Evolutionary conservation across 1,139 yeast species (phyloP), one percentile per base, ranked within the genome.

Genomic region (Sugiyamaella novakii): DNA sequence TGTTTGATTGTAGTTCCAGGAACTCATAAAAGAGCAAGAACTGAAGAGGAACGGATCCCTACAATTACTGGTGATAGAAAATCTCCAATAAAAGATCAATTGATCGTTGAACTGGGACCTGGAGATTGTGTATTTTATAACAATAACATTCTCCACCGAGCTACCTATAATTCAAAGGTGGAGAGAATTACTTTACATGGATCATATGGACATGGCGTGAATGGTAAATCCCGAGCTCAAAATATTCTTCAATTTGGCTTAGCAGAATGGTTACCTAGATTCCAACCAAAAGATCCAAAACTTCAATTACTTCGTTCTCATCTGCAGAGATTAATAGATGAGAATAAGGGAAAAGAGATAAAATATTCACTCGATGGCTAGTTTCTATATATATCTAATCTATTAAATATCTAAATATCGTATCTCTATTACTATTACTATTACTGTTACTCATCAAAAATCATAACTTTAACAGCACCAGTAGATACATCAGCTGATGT

Each of bases 391-490:
- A 37, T 8, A 22, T 27, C 14, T 19, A 24, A 19, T 12, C 4
- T 14, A 29, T 24, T 28, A 12, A 4, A 34, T 34, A 40, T 29
- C 36, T 30, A 40, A 29, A 28, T 24, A 22, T 18, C 21, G 3
- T 10, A 31, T 30, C 19, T 21, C 22, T 21, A 18, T 33, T 12
- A 28, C 12, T 14, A n/a, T n/a, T n/a, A n/a, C n/a, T n/a, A n/a
- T n/a, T n/a, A n/a, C n/a, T n/a, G n/a, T 10, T 36, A 48, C 15
- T 49, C 49, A 50, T 86, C 87, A 45, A 73, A 77, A 54, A 83
- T 83, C 61, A 83, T 74, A 36, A 81, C 81, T 68, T 83, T 83
- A 59, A 81, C 76, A 21, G 80, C 79, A 51, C 81, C 74, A 22
- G 81, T 78, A 19, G 52, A 42, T 27, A 65, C 64, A 36, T 67